Conservation (phyloP, 2,329 filamentous ascomycete species). For the Aulographum hederae region DNA sequence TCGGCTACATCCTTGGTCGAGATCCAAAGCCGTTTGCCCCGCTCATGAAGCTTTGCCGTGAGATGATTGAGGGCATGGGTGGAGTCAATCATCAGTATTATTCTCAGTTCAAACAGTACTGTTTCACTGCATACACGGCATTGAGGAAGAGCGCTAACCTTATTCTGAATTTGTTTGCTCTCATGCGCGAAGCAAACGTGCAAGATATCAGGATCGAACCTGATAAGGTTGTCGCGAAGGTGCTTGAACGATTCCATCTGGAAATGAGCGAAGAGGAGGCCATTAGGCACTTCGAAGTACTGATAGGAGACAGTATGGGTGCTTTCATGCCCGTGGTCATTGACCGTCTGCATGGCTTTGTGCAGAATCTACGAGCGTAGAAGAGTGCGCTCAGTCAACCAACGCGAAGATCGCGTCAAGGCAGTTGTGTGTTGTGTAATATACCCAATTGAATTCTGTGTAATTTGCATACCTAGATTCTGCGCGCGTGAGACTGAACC, state of each 20-base stretch:
- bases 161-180: constrained; percentile 83
- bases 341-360: constrained; percentile 83
- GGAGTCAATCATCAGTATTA: constrained; percentile 68
- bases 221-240: constrained; percentile 86
- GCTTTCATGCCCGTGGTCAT: constrained; percentile 87
- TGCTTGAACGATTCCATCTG: constrained; percentile 83
- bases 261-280: constrained; percentile 88
- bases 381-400: no score
- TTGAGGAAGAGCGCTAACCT: constrained; percentile 77
- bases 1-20: constrained; percentile 91
- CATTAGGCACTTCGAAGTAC: constrained; percentile 65
- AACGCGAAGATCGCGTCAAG: no score
- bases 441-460: no score
- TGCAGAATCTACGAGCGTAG: constrained; percentile 81
- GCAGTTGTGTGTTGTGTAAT: no score
- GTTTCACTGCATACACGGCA: constrained; percentile 84
- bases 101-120: constrained; percentile 81
- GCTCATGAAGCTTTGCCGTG: constrained; percentile 88
- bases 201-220: constrained; percentile 85
- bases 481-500: no score
- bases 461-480: no score
- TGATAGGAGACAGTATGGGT: constrained; percentile 82
- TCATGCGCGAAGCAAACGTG: constrained; percentile 97
- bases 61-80: constrained; percentile 99
- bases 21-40: constrained; percentile 96